These are phyloP conservation scores for Adansonia madagascariensis DNA, from an alignment of 441 rosid genomes.

Conservation along the genomic window DNA sequence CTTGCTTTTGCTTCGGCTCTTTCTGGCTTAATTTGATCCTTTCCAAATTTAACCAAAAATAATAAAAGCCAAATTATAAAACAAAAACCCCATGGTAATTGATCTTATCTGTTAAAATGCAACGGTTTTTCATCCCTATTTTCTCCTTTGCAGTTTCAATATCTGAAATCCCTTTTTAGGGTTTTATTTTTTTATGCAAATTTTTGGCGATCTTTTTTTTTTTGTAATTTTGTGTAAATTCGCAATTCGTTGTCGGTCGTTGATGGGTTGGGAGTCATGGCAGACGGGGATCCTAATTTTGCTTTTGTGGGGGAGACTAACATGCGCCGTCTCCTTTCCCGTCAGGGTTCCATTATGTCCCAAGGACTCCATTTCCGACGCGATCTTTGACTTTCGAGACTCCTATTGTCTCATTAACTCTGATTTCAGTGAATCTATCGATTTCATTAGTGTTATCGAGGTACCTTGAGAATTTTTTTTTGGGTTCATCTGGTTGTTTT, in stretches of 20 bases:
- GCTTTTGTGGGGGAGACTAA: slow-evolving; percentile 40
- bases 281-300: slow-evolving; percentile 45
- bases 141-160: background rate
- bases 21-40: background rate
- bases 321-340: slow-evolving; percentile 32
- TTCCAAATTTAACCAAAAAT: background rate
- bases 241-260: slow-evolving; percentile 17
- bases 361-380: slow-evolving; percentile 43
- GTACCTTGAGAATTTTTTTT: slow-evolving; percentile 35
- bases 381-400: slow-evolving; percentile 57
- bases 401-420: slow-evolving; percentile 39
- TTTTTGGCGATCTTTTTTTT: too few relatives aligned
- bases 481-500: background rate
- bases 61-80: background rate
- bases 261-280: slow-evolving; percentile 51
- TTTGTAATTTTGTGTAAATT: background rate
- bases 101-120: slow-evolving; percentile 1
- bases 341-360: slow-evolving; percentile 52
- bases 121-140: background rate
- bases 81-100: background rate
- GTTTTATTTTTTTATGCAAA: background rate
- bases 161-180: slow-evolving; percentile 10
- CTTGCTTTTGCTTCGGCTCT: background rate
- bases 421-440: slow-evolving; percentile 34
- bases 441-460: slow-evolving; percentile 60